Base-by-base conservation (phyloP, 1,284 basidiomycete genomes). In the Sanghuangporus weigelae region DNA sequence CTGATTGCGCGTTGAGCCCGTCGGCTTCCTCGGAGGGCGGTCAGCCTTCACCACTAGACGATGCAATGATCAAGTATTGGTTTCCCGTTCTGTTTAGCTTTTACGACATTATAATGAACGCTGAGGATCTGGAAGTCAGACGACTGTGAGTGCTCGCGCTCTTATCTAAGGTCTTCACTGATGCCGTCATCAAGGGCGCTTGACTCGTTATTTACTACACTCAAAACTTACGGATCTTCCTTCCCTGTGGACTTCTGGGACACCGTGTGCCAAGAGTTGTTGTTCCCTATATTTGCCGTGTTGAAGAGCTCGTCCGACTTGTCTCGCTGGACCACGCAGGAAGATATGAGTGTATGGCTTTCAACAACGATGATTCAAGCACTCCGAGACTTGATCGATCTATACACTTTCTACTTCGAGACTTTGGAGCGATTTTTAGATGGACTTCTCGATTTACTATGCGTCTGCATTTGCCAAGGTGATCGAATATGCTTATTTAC, bases 61-160 rank as follows among this genome's bases (percentile, higher is more conserved):
- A 95, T 70, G 84, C 85, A 8, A 95, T 95, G 90, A 89, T 96
- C 76, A 90, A 88, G 71, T 98, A 90, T 77, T 99, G 97, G 97
- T 96, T 94, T 79, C 97, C 97, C 0, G 88, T 96, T 3, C 80
- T 99, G 19, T 97, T 99, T 73, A 90, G 92, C 23, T 98, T 98
- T 79, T 98, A 97, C 77, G 97, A 99, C 75, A 96, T 99, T 66
- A 96, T 99, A 74, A 99, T 99, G 97, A 99, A 98, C 66, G 97
- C 95, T 14, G 98, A 99, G 76, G 97, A 99, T 73, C 80, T 99
- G 46, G 97, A 99, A 84, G 96, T 99, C 63, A 87, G 98, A 67
- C 85, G 95, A 73, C 76, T 95, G 95, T 96, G 73, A 78, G 93
- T 83, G 3, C 46, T 57, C 23, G 38, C 39, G 53, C 46, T 3